Base-by-base conservation (phyloP, 345 rosid species). In the Moricandia arvensis region DNA sequence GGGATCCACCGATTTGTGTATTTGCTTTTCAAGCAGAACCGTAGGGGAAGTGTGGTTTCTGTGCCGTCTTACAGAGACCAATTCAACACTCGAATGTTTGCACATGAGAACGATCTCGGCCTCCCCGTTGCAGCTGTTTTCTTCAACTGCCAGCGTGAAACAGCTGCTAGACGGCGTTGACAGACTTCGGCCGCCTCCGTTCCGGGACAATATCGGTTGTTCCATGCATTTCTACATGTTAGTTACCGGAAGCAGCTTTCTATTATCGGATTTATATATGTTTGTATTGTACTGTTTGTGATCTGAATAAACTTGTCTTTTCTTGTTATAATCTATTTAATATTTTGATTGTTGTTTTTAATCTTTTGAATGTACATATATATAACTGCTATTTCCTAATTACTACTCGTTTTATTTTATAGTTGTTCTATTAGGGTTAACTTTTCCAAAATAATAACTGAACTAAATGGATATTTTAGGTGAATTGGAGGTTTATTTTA, bases 1-100 rank as follows among this genome's bases (percentile, higher is more conserved):
- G 98, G 98, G 68, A 94, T 94, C 31, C 98, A 94, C 75, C 86
- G 98, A 81, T 94, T 86, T 57, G 97, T 88, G 82, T 91, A 89
- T 76, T 63, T 94, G 6, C 79, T 94, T 24, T 94, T 89, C 87
- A 88, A 85, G 82, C 98, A 94, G 82, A 87, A 80, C 59, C 63
- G 87, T 8, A 80, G 98, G 74, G 85, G 86, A 63, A 75, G 84
- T 31, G 85, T 84, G 38, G 73, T 68, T 59, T 80, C 24, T 13
- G 41, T 80, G 16, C 91, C 97, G 6, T 29, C 85, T 3, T 81
- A 89, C 55, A 85, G 93, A 75, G 97, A 94, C 59, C 76, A 41
- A 7, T 94, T 94, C 82, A 85, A 82, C 80, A 82, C 95, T 29
- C 75, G 95, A 47, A 84, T 71, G 67, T 94, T 94, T 62, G 96